Evolutionary conservation across 73 alveolate species (phyloP), one percentile per base, ranked within the genome.

Genomic region (Paramecium caudatum): DNA sequence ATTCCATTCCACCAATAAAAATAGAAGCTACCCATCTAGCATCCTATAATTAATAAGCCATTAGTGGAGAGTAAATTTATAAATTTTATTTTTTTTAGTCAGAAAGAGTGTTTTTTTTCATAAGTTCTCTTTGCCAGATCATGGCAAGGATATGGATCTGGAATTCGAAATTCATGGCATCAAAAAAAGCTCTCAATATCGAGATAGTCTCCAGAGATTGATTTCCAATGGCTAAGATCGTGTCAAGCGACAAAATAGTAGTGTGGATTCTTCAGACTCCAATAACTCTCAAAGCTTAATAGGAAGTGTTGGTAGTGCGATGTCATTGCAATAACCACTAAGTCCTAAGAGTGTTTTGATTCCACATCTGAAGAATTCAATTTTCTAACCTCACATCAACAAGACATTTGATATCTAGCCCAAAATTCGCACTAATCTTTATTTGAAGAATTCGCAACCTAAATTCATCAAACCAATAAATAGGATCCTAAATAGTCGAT

Each of bases 151-250:
- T 43, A 23, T 43, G 23, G 9, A 55, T 27, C 30, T 55, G 43
- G 23, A 37, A 4, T 23, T 55, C 23, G 30, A 55, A 27, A 55
- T 55, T 21, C 80, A 55, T 23, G 80, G 80, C 0, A 13, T 55
- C 7, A 55, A 55, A 55, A 21, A 43, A 55, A 43, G 46, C 12
- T 55, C 23, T 55, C 23, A 55, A 27, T 9, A 43, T 27, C 30
- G 30, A 55, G 30, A 55, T 55, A 55, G 46, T 10, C 30, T 55
- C 23, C 30, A 27, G 17, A 55, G 30, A 55, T 55, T 55, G 37
- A 55, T 55, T 12, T 27, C 80, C 23, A 43, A 55, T 55, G 80
- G 80, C 2, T 25, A 55, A 55, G 80, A 55, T 5, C 23, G 46
- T 9, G 23, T 43, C 30, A 55, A 55, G 30, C 23, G 80, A 23